Conservation (phyloP, 2,329 filamentous ascomycete species). For the Apiospora marii region DNA sequence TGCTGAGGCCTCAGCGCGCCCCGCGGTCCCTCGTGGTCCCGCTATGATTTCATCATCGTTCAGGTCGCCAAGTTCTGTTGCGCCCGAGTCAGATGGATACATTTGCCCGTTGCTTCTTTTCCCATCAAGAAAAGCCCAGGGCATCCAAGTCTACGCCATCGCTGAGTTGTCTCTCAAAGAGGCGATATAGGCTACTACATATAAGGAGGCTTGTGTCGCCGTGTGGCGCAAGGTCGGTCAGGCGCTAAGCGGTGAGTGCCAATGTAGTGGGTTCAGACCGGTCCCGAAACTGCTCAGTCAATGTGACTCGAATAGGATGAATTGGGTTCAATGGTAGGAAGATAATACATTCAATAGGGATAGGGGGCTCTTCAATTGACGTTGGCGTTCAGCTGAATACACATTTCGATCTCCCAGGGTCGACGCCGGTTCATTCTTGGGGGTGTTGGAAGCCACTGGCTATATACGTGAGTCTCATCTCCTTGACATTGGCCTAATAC, state of each 20-base stretch:
- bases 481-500: too few relatives aligned
- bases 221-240: constrained; percentile 2
- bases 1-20: constrained; percentile 11
- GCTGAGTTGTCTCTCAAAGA: background rate
- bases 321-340: background rate
- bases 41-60: background rate
- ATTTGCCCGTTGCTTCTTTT: background rate
- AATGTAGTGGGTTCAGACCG: background rate
- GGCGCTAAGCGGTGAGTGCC: background rate
- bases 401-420: too few relatives aligned
- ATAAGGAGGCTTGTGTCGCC: background rate
- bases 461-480: too few relatives aligned
- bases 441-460: too few relatives aligned
- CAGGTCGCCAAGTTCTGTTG: background rate
- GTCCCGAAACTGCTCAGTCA: background rate
- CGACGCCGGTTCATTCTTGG: too few relatives aligned
- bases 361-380: too few relatives aligned
- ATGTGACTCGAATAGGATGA: background rate
- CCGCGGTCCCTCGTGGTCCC: background rate
- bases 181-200: background rate
- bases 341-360: background rate
- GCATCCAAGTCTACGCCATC: background rate
- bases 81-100: background rate
- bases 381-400: too few relatives aligned
- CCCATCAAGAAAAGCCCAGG: background rate